Evolutionary conservation across 1,284 basidiomycete genomes (phyloP), one percentile per base, ranked within the genome.

Genomic region (Ceratobasidium theobromae): DNA sequence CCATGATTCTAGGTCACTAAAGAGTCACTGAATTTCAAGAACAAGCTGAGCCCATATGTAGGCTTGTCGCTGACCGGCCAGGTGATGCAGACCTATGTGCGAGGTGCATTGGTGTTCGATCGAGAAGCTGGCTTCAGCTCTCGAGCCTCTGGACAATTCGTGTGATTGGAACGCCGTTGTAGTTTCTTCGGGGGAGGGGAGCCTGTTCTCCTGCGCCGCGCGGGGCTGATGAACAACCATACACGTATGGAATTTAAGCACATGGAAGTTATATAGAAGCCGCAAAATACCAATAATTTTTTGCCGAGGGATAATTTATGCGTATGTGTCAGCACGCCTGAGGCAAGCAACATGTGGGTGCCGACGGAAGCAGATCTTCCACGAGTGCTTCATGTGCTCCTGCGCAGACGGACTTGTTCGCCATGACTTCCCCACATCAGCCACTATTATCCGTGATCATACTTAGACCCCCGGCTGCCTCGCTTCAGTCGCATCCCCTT

Each of bases 21-120:
- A 73, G 85, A 88, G 30, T 75, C 77, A 18, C 79, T 97, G 16
- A 82, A 86, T 68, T 97, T 95, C 82, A 95, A 93, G 80, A 96
- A 97, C 79, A 95, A 95, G 76, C 74, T 95, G 14, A 91, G 91
- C 16, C 91, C 95, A 3, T 98, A 95, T 74, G 82, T 90, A 70
- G 93, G 92, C 4, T 78, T 84, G 73, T 80, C 73, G 23, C 79
- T 96, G 49, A 77, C 72, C n/a, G 94, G 94, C 0, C 77, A 79
- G 32, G 90, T 95, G 25, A 79, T 85, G 69, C 79, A 86, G 75
- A 93, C 92, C 0, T 92, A 84, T 74, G 76, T 97, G 21, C 83
- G 93, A 9, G 93, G 93, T 8, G 72, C 75, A 41, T 76, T 88
- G 48, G 83, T 87, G 0, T 95, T 88, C 75, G 84, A 89, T 62